phyloP scores from a whole-genome alignment of 192 early-diverging fungal genomes.

The Spinellus fusiger region DNA sequence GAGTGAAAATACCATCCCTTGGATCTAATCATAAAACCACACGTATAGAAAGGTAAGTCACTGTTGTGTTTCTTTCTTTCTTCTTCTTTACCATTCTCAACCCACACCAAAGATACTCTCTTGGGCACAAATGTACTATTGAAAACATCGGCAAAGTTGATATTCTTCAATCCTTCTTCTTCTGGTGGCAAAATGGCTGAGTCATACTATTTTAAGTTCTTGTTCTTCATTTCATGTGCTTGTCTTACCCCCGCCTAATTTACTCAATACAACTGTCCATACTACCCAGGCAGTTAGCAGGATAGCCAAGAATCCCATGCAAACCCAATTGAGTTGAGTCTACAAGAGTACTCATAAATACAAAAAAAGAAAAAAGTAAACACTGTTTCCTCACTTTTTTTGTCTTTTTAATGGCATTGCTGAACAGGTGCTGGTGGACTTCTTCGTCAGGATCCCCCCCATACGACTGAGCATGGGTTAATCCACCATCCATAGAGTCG shows the following conservation, averaged over 20 bases:
- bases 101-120: slow-evolving; percentile 13
- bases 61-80: not conserved
- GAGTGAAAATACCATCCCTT: slow-evolving; percentile 27
- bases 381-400: not conserved
- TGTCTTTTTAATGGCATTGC: not conserved
- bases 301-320: slow-evolving; percentile 16
- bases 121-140: slow-evolving; percentile 10
- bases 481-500: not conserved
- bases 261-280: slow-evolving; percentile 19
- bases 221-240: slow-evolving; percentile 4
- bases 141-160: slow-evolving; percentile 18
- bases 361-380: slow-evolving; percentile 1
- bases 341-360: no score
- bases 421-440: not conserved
- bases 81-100: slow-evolving; percentile 12
- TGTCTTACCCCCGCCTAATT: slow-evolving; percentile 3
- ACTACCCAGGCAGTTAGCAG: slow-evolving; percentile 10
- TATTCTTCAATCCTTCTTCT: not conserved
- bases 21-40: slow-evolving; percentile 9
- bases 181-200: no score
- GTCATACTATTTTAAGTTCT: not conserved
- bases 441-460: not conserved
- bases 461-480: not conserved
- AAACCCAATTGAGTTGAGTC: slow-evolving; percentile 11
- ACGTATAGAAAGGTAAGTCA: not conserved